phyloP scores from a whole-genome alignment of 2,329 filamentous ascomycete genomes.

The Fusarium nurragi region DNA sequence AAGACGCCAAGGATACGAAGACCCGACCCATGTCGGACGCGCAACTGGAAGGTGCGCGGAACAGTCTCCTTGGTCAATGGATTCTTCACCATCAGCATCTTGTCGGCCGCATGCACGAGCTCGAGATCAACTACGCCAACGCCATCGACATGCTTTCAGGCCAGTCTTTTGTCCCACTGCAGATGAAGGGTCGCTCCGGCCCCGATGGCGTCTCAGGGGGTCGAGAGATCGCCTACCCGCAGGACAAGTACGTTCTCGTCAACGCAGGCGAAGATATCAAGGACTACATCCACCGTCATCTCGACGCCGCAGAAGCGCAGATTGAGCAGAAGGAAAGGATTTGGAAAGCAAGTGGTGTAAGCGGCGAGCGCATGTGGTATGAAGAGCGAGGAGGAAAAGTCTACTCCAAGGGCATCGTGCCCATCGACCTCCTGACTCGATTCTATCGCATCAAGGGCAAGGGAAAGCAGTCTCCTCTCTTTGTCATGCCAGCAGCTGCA shows the following conservation, averaged over 20 bases:
- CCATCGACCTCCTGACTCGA: conserved; percentile 60
- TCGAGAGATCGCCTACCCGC: conserved; percentile 63
- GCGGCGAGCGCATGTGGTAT: conserved; percentile 53
- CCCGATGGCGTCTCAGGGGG: conserved; percentile 60
- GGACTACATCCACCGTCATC: conserved; percentile 55
- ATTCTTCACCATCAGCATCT: conserved; percentile 64
- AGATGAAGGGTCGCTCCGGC: conserved; percentile 63
- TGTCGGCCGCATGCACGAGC: conserved; percentile 64
- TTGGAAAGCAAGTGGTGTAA: conserved; percentile 51
- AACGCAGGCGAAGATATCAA: conserved; percentile 65
- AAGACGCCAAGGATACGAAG: conserved; percentile 39
- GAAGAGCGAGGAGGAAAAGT: conserved; percentile 43
- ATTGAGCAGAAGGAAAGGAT: conserved; percentile 48
- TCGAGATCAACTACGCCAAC: conserved; percentile 64
- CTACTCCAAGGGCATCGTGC: conserved; percentile 57
- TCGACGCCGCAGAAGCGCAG: conserved; percentile 59
- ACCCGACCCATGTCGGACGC: conserved; percentile 33
- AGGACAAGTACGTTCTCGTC: conserved; percentile 65
- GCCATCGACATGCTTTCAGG: conserved; percentile 59
- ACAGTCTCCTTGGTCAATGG: conserved; percentile 66
- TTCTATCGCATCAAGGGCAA: conserved; percentile 62
- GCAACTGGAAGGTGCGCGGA: conserved; percentile 56
- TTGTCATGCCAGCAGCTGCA: conserved; percentile 61
- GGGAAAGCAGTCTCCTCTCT: conserved; percentile 57
- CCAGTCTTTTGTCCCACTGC: conserved; percentile 60